These are phyloP conservation scores for Penicillium turbatum DNA, from an alignment of 495 filamentous ascomycete species.

Conservation along the genomic window DNA sequence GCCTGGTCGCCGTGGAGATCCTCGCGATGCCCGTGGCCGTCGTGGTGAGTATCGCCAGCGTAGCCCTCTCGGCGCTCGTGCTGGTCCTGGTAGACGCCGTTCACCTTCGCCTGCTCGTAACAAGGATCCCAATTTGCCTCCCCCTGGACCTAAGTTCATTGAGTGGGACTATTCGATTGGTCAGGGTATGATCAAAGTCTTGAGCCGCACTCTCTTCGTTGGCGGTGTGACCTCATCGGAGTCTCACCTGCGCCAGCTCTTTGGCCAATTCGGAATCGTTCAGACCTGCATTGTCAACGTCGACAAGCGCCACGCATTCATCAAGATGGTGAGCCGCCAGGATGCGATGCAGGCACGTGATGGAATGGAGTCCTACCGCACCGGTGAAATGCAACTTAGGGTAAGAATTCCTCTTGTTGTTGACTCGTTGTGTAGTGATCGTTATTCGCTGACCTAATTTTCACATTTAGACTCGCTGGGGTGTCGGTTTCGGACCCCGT, in stretches of 20 bases:
- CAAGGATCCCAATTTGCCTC: constrained; percentile 50
- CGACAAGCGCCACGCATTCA: constrained; percentile 96
- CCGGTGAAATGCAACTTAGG: constrained; percentile 68
- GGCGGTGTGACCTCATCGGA: constrained; percentile 92
- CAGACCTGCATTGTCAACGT: constrained; percentile 97
- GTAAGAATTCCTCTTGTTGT: constrained; percentile 47
- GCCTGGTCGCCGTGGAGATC: constrained; percentile 57
- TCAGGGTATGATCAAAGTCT: constrained; percentile 77
- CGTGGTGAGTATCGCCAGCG: constrained; percentile 75
- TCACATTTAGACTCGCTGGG: constrained; percentile 83
- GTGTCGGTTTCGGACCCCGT: constrained; percentile 93
- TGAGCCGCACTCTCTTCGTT: constrained; percentile 93
- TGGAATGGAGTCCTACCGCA: constrained; percentile 81
- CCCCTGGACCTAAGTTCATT: constrained; percentile 69
- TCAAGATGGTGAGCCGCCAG: constrained; percentile 89
- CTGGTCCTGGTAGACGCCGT: constrained; percentile 53
- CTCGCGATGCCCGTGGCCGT: constrained; percentile 52
- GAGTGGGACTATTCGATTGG: constrained; percentile 73
- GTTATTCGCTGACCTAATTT: not conserved
- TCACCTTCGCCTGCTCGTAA: constrained; percentile 53
- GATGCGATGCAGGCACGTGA: constrained; percentile 81
- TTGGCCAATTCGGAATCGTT: constrained; percentile 75
- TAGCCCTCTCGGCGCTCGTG: constrained; percentile 52
- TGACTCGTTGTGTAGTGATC: constrained; percentile 1
- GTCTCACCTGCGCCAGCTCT: constrained; percentile 70